Evolutionary conservation across 2,329 filamentous ascomycete species (phyloP), one percentile per base, ranked within the genome.

Genomic region (Pseudocercospora vitis): DNA sequence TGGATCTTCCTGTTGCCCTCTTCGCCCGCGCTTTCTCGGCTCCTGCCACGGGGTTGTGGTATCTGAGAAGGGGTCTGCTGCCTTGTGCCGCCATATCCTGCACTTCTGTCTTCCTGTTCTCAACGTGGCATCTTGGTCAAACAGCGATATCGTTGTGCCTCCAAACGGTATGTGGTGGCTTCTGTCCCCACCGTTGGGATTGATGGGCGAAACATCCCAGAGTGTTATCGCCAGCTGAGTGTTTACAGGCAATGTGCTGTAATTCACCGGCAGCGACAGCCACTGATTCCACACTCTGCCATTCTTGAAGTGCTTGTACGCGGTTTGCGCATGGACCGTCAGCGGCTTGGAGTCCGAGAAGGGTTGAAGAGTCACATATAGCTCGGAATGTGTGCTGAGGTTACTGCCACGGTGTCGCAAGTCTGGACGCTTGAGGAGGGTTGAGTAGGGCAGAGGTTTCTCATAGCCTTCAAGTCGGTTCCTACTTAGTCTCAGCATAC

Each of bases 321-420:
- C 82, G 2, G 94, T 99, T 71, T 97, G 92, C 8, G 95, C 82
- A 0, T 91, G 88, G 1, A 97, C 89, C 0, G 91, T 95, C 62
- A 99, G 76, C 29, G 92, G 91, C 70, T 99, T 99, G 23, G 91
- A 96, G 65, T 95, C 91, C 9, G 91, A 89, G 87, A 92, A 99
- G 65, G 97, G 81, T 72, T 97, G 94, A 7, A 87, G 88, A 0
- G 91, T 96, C 45, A 95, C 86, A 68, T 92, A 96, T 44, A 99
- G 85, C 70, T 99, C 94, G 21, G 91, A 96, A 68, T 87, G 77
- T 0, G 86, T 78, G 71, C 88, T 91, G 59, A 85, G 82, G 65
- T 92, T 94, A 16, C 92, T 96, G 47, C 90, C 92, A 51, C 94
- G 81, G 69, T 97, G 88, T 60, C 91, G 84, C 24, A 97, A 78